Percentiles rank a stretch among this genome's conserved stretches.
Conservation (phyloP, 345 rosid species). For the Ceriops decandra region DNA sequence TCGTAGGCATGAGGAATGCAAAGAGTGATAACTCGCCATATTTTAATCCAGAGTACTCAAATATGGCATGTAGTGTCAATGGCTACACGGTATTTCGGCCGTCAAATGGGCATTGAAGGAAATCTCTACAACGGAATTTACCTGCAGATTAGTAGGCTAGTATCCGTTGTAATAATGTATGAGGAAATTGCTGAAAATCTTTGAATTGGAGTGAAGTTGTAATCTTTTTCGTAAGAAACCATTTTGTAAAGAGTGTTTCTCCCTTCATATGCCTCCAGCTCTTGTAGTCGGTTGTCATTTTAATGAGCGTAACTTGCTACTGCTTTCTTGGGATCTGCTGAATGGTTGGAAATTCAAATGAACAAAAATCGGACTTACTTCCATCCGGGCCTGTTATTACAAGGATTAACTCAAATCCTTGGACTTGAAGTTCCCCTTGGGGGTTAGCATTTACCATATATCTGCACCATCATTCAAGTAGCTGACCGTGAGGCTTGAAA, state of each 20-base stretch:
- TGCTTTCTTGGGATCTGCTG: constrained; percentile 7
- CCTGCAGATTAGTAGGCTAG: constrained; percentile 15
- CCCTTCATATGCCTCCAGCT: constrained; percentile 26
- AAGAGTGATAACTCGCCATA: constrained; percentile 51
- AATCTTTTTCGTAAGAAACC: constrained; percentile 42
- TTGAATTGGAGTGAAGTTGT: constrained; percentile 52
- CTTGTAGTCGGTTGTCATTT: constrained; percentile 13
- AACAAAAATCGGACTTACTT: not conserved
- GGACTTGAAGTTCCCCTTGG: too few species aligned
- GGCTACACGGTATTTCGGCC: constrained; percentile 64
- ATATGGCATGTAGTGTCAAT: constrained; percentile 54
- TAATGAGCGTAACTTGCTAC: not conserved
- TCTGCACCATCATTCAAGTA: too few species aligned
- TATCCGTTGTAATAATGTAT: constrained; percentile 34
- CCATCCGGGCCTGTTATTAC: too few species aligned
- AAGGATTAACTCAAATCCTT: too few species aligned
- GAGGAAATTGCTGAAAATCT: constrained; percentile 42
- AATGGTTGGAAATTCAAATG: constrained; percentile 7
- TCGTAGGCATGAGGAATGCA: constrained; percentile 47
- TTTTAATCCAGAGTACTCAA: constrained; percentile 43
- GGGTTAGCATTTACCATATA: too few species aligned
- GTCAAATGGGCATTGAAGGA: constrained; percentile 64
- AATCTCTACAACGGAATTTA: constrained; percentile 1
- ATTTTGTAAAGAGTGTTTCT: constrained; percentile 50
- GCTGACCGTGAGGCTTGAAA: too few species aligned